Evolutionary conservation across 2,329 filamentous ascomycete species (phyloP), one percentile per base, ranked within the genome.

Genomic region (Pestalotiopsis sp.): DNA sequence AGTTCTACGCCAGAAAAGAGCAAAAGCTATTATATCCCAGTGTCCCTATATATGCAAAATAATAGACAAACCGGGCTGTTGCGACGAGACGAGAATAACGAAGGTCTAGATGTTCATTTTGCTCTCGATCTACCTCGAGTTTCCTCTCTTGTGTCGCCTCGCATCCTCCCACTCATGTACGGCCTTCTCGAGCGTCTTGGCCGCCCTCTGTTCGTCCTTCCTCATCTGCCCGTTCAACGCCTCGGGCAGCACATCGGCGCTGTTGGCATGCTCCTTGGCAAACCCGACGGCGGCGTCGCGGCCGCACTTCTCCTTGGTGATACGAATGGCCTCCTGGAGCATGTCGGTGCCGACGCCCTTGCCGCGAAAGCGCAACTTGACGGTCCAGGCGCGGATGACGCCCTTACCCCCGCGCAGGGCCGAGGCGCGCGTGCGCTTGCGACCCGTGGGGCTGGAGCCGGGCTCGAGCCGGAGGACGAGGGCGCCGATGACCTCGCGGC

Each of bases 311-410:
- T 90, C 89, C 73, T 87, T 87, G 69, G 92, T 91, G 67, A 91
- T 78, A 68, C 85, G 85, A 2, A 95, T 90, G 1, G 92, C 93
- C 73, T 93, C 91, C 73, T 91, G 87, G 62, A 97, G 83, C 74
- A 97, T 80, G 39, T 90, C 91, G 56, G 83, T 85, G 2, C 94
- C 94, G 27, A 97, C 84, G 0, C 94, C 93, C 71, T 89, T 88
- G 39, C 88, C 84, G 31, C 94, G 87, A 78, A 93, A 94, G 73
- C 85, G 84, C 65, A 90, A 81, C 76, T 86, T 86, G 1, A 94
- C 93, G 2, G 93, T 95, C 94, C 94, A 97, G 1, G 92, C 94
- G 36, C 92, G 88, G 68, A 97, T 91, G 62, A 94, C 83, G 9
- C 91, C 92, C 70, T 87, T 87, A 66, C 91, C 91, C 45, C 90